These are phyloP conservation scores for Salix exigua DNA, from an alignment of 345 rosid genomes.

Conservation along the genomic window DNA sequence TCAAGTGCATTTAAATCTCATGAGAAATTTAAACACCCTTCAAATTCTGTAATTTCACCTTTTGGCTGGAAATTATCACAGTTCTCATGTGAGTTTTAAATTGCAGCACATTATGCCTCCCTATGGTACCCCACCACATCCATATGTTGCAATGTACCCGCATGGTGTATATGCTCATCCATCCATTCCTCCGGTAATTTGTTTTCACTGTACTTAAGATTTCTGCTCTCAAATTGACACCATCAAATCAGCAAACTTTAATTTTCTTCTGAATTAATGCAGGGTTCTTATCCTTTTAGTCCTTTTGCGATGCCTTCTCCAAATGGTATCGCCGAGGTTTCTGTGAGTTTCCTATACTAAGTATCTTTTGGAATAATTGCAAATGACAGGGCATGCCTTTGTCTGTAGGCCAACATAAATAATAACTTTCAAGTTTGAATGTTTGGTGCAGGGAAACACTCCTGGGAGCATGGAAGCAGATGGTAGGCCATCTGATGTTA, in stretches of 20 bases:
- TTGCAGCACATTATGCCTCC: conserved; percentile 97
- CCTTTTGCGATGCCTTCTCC: conserved; percentile 96
- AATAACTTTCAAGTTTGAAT: conserved; percentile 5
- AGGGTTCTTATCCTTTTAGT: conserved; percentile 97
- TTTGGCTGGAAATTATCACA: background rate
- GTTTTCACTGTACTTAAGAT: conserved; percentile 2
- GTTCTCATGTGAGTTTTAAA: conserved; percentile 9
- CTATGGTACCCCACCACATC: conserved; percentile 96
- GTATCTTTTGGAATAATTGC: conserved; percentile 12
- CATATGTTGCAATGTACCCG: conserved; percentile 97
- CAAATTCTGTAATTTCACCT: conserved; percentile 5
- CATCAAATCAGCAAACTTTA: background rate
- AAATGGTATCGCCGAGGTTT: conserved; percentile 78
- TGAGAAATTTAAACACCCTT: background rate
- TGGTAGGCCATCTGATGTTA: conserved; percentile 70
- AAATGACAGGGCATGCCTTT: background rate
- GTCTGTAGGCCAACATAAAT: conserved; percentile 8
- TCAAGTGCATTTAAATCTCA: background rate
- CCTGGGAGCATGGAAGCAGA: conserved; percentile 68
- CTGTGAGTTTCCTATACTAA: conserved; percentile 45
- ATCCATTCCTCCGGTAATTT: conserved; percentile 80
- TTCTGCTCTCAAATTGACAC: conserved; percentile 1
- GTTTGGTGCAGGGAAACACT: conserved; percentile 61
- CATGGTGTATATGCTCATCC: conserved; percentile 97
- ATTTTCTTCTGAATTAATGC: conserved; percentile 17